phyloP scores from a whole-genome alignment of 805 yeast genomes.

The Metschnikowia hibisci region DNA sequence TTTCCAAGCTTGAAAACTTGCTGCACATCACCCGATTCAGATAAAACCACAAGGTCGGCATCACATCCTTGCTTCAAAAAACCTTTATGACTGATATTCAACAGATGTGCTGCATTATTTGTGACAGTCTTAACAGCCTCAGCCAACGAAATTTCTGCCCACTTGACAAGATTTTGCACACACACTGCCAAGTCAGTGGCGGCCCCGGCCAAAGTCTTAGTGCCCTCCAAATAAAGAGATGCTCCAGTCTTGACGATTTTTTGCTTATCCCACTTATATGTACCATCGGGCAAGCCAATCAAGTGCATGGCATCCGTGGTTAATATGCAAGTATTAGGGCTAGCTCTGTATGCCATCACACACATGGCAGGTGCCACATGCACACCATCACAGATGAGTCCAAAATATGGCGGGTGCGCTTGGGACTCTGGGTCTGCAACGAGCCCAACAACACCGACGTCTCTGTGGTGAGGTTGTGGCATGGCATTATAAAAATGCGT shows the following conservation, averaged over 20 bases:
- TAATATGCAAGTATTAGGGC: conserved; percentile 50
- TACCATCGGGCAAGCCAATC: conserved; percentile 56
- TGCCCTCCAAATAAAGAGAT: conserved; percentile 46
- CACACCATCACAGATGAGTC: conserved; percentile 55
- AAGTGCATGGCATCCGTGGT: conserved; percentile 60
- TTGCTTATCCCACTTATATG: conserved; percentile 49
- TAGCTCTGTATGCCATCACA: conserved; percentile 46
- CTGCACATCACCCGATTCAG: conserved; percentile 40
- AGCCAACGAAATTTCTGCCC: conserved; percentile 47
- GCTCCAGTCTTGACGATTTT: conserved; percentile 46
- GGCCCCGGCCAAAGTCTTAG: conserved; percentile 58
- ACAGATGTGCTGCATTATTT: conserved; percentile 49
- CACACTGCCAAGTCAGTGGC: conserved; percentile 54
- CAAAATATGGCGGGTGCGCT: conserved; percentile 42
- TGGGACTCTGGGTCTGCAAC: conserved; percentile 26
- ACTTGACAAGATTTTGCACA: conserved; percentile 45
- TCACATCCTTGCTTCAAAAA: conserved; percentile 50
- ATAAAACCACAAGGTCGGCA: conserved; percentile 52
- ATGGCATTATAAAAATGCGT: conserved; percentile 61
- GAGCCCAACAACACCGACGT: conserved; percentile 54
- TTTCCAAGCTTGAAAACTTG: conserved; percentile 50
- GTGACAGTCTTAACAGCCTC: conserved; percentile 56
- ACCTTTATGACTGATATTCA: conserved; percentile 46
- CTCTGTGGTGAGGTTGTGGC: conserved; percentile 59
- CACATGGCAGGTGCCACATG: conserved; percentile 56